Percentiles rank a stretch among this genome's conserved stretches.
phyloP scores from a whole-genome alignment of 805 yeast species.

The Wickerhamiella slavikovae region DNA sequence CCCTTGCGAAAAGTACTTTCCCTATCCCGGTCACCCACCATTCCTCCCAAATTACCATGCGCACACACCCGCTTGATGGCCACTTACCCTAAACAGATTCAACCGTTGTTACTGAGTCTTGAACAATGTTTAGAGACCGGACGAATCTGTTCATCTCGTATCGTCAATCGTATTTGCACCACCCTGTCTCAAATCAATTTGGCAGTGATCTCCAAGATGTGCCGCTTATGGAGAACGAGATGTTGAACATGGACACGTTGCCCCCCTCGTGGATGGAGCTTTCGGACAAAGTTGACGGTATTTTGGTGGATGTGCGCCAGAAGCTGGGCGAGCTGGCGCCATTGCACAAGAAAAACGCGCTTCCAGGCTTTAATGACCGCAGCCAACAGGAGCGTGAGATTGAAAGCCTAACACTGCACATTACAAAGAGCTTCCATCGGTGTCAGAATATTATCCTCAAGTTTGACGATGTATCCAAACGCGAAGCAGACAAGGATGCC shows the following conservation, averaged over 20 bases:
- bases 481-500: constrained; percentile 26
- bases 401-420: constrained; percentile 52
- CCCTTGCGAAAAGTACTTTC: too few relatives aligned
- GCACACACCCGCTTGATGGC: too few relatives aligned
- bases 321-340: constrained; percentile 41
- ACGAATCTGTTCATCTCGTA: constrained; percentile 82
- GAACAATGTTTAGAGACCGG: constrained; percentile 62
- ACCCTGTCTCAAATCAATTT: constrained; percentile 13
- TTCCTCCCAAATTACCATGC: too few relatives aligned
- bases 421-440: constrained; percentile 56
- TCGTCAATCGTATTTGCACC: constrained; percentile 73
- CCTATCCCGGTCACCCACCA: too few relatives aligned
- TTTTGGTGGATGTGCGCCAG: constrained; percentile 29
- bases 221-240: constrained; percentile 28
- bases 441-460: constrained; percentile 61
- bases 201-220: constrained; percentile 34
- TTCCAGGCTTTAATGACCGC: constrained; percentile 78
- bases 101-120: too few relatives aligned
- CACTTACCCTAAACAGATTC: too few relatives aligned
- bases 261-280: constrained; percentile 69
- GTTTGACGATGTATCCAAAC: constrained; percentile 26
- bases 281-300: constrained; percentile 47
- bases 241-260: constrained; percentile 39
- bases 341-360: constrained; percentile 58
- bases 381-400: constrained; percentile 54